Percentiles rank a stretch among this genome's conserved stretches.
Evolutionary conservation across 2,329 filamentous ascomycete species (phyloP).

Genomic region (Polytolypa hystricis): DNA sequence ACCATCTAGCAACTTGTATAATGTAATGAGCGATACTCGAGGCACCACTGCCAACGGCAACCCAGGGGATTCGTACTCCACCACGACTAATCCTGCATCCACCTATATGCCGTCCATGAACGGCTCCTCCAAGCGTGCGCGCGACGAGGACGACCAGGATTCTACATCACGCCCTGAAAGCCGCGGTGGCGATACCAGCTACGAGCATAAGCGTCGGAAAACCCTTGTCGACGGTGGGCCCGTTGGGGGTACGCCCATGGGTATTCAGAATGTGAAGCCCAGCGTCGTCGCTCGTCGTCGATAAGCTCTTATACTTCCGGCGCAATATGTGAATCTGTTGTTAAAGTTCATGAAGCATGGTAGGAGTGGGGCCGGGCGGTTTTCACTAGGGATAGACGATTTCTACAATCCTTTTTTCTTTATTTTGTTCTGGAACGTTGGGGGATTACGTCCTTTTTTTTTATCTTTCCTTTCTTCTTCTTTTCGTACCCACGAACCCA

Average conservation of each 20-base stretch:
- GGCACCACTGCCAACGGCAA: conserved; percentile 52
- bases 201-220: conserved; percentile 66
- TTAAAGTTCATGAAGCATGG: conserved; percentile 1
- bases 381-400: background rate
- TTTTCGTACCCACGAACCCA: too few species aligned
- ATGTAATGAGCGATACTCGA: conserved; percentile 73
- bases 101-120: conserved; percentile 51
- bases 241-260: conserved; percentile 28
- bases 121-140: conserved; percentile 50
- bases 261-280: conserved; percentile 35
- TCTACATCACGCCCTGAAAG: conserved; percentile 55
- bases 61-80: conserved; percentile 58
- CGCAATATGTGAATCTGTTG: background rate
- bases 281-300: conserved; percentile 31
- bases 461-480: background rate
- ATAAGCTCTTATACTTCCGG: conserved; percentile 13
- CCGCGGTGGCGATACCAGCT: conserved; percentile 45
- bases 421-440: background rate
- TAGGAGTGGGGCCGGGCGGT: background rate
- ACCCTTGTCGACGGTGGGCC: conserved; percentile 53
- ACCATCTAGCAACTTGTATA: conserved; percentile 74
- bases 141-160: conserved; percentile 55
- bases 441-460: background rate
- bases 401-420: background rate
- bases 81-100: conserved; percentile 51